Evolutionary conservation across 2,329 filamentous ascomycete genomes (phyloP).

Genomic region (Epichloe amarillans): DNA sequence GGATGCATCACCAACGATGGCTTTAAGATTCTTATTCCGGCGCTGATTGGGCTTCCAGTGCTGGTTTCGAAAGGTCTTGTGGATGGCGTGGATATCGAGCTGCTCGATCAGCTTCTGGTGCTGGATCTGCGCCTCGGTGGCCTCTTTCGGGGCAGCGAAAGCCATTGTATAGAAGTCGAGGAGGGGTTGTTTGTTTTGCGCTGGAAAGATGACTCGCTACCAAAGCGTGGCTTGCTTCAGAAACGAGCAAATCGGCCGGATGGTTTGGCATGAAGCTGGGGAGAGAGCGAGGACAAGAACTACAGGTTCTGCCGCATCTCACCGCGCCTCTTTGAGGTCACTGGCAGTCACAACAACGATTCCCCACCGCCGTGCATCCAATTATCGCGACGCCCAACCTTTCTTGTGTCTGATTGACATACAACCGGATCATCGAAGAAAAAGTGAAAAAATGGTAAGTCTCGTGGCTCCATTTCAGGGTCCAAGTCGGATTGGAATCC

Average conservation of each 20-base stretch:
- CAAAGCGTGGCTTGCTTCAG: too few species aligned
- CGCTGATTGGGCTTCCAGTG: slow-evolving; percentile 87
- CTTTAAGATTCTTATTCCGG: slow-evolving; percentile 98
- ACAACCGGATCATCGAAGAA: background rate
- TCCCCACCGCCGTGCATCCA: background rate
- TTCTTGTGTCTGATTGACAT: background rate
- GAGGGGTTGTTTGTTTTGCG: background rate
- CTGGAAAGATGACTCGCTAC: background rate
- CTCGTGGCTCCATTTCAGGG: background rate
- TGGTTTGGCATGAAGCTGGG: background rate
- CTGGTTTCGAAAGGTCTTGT: slow-evolving; percentile 81
- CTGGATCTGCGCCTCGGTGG: slow-evolving; percentile 58
- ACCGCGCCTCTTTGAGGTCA: slow-evolving; percentile 16
- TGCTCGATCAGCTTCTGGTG: slow-evolving; percentile 80
- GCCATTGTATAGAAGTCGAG: background rate
- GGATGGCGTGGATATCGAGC: slow-evolving; percentile 77
- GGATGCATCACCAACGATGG: slow-evolving; percentile 79
- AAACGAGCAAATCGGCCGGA: too few species aligned
- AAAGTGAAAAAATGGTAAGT: background rate
- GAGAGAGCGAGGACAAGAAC: background rate
- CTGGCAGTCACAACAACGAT: background rate
- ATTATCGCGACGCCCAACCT: background rate
- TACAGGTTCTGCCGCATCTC: slow-evolving; percentile 19
- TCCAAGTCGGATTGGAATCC: too few species aligned
- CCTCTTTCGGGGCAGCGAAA: slow-evolving; percentile 37